Conservation (phyloP, 1,139 yeast genomes). For the Kodamaea fungicola region DNA sequence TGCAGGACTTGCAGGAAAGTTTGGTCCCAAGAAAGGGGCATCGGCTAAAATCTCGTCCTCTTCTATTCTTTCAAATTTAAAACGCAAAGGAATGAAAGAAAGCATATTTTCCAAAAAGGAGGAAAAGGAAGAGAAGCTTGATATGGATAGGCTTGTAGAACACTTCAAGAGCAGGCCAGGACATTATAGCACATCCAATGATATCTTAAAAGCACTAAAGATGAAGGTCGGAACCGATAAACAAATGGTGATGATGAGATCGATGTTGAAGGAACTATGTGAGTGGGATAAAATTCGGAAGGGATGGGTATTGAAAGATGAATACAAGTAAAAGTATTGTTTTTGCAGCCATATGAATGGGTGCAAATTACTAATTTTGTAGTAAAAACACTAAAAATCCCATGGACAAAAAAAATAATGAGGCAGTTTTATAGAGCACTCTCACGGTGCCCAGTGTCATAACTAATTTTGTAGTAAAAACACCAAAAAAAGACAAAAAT, state of each 20-base stretch:
- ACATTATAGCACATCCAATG: conserved; percentile 52
- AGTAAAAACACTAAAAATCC: no score
- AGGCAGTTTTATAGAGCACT: not conserved
- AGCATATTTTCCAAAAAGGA: conserved; percentile 10
- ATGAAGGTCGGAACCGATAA: conserved; percentile 47
- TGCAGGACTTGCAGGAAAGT: conserved; percentile 80
- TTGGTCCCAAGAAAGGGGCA: conserved; percentile 20
- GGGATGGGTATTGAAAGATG: conserved; percentile 67
- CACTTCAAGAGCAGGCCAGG: conserved; percentile 33
- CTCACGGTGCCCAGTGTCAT: conserved; percentile 45
- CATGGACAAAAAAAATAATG: no score
- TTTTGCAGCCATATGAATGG: no score
- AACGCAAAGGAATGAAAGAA: conserved; percentile 17
- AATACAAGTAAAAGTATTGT: conserved; percentile 24
- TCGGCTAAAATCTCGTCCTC: conserved; percentile 18
- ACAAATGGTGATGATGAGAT: conserved; percentile 62
- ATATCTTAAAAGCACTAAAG: conserved; percentile 50
- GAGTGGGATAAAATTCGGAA: conserved; percentile 55
- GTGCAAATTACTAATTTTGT: no score
- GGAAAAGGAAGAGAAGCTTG: conserved; percentile 19
- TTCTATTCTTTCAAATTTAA: conserved; percentile 34
- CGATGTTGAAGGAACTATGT: conserved; percentile 67
- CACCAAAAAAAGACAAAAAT: no score
- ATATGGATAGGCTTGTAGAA: conserved; percentile 31
- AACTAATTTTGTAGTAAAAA: no score